Conservation (phyloP, 164 flowering plant genomes). For the Warburgia ugandensis region DNA sequence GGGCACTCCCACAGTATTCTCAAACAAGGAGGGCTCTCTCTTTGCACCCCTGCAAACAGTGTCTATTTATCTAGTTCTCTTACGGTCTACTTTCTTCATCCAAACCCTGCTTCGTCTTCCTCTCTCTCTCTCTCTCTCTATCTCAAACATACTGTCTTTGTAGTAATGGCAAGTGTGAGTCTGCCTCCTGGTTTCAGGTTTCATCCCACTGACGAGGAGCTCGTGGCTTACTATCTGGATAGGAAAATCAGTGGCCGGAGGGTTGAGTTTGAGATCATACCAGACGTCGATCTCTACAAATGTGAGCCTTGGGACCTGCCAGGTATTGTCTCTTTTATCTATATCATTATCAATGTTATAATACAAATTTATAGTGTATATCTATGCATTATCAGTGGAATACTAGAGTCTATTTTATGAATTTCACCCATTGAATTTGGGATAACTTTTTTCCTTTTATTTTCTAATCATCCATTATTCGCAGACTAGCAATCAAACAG, state of each 20-base stretch:
- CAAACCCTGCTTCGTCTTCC: too few relatives aligned
- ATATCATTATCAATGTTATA: not conserved
- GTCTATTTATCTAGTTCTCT: not conserved
- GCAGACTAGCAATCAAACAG: too few relatives aligned
- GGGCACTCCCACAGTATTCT: not conserved
- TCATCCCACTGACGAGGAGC: slow-evolving; percentile 24
- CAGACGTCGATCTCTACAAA: slow-evolving; percentile 20
- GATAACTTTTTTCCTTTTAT: too few relatives aligned
- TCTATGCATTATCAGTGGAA: too few relatives aligned
- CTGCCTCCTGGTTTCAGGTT: slow-evolving; percentile 22
- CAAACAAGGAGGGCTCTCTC: not conserved
- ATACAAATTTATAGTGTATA: too few relatives aligned
- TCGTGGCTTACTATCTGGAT: slow-evolving; percentile 16
- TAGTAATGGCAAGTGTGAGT: slow-evolving; percentile 4
- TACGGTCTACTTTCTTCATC: not conserved
- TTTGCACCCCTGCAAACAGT: not conserved
- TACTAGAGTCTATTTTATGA: too few relatives aligned
- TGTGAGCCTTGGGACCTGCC: slow-evolving; percentile 25
- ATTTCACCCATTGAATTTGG: too few relatives aligned
- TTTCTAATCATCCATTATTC: too few relatives aligned
- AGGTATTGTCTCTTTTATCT: slow-evolving; percentile 2
- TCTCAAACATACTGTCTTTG: too few relatives aligned
- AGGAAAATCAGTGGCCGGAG: slow-evolving; percentile 12
- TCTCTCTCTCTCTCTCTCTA: too few relatives aligned
- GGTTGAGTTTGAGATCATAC: slow-evolving; percentile 15